Conservation (phyloP, 805 yeast genomes). For the Lachancea quebecensis region DNA sequence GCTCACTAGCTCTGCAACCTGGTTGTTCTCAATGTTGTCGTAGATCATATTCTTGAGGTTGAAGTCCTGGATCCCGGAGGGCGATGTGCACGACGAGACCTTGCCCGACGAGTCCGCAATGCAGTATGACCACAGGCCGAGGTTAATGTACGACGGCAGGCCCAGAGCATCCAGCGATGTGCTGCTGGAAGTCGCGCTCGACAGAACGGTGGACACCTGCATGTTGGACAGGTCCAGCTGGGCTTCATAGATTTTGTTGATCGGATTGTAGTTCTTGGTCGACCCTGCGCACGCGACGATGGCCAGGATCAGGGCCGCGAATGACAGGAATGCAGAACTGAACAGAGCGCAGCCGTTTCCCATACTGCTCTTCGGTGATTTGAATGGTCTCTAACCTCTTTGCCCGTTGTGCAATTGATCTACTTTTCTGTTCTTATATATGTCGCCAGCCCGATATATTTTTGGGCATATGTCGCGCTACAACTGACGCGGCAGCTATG, state of each 20-base stretch:
- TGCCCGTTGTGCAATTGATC: too few species aligned
- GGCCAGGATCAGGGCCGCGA: constrained; percentile 41
- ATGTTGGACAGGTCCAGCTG: constrained; percentile 38
- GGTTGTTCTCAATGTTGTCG: constrained; percentile 27
- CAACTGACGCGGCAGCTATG: too few species aligned
- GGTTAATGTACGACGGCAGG: constrained; percentile 39
- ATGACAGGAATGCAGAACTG: constrained; percentile 27
- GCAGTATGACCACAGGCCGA: constrained; percentile 65
- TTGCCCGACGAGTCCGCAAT: constrained; percentile 31
- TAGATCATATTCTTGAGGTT: constrained; percentile 19
- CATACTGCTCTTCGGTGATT: constrained; percentile 8
- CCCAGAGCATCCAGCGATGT: constrained; percentile 27
- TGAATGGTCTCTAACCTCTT: too few species aligned
- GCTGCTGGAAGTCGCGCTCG: constrained; percentile 13
- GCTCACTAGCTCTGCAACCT: constrained; percentile 14
- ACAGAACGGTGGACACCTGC: constrained; percentile 12
- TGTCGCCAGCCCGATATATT: too few species aligned
- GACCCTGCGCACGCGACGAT: constrained; percentile 49
- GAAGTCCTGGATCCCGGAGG: constrained; percentile 26
- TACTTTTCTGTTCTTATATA: too few species aligned
- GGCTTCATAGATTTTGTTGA: constrained; percentile 42
- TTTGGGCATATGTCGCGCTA: too few species aligned
- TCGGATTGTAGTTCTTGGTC: constrained; percentile 35
- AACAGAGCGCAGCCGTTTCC: constrained; percentile 17
- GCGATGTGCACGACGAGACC: constrained; percentile 24